A percentile compares a stretch with the other conserved stretches of the same genome.
These are phyloP conservation scores for Linnemannia exigua DNA, from an alignment of 192 early-diverging fungal genomes.

Conservation along the genomic window DNA sequence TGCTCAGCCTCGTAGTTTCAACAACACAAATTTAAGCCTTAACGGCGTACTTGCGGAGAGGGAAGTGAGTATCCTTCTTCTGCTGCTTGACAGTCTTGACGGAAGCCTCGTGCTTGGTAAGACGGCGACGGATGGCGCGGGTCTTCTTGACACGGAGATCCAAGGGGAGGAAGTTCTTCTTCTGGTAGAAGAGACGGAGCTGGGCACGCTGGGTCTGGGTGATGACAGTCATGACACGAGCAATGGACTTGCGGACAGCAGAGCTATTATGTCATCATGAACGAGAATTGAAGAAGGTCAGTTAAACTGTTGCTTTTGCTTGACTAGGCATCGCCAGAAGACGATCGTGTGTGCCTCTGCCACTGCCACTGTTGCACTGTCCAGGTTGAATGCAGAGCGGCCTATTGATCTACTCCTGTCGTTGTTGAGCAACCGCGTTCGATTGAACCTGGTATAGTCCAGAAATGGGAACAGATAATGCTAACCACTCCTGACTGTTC, in stretches of 20 bases:
- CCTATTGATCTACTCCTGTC: background rate
- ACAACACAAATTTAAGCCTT: constrained; percentile 74
- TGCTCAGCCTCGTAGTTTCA: background rate
- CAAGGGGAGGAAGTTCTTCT: constrained; percentile 95
- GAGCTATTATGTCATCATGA: constrained; percentile 58
- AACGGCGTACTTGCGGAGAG: constrained; percentile 92
- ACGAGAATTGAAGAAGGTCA: constrained; percentile 8
- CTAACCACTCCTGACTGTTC: background rate
- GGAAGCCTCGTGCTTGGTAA: constrained; percentile 86
- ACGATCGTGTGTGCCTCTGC: too few relatives aligned
- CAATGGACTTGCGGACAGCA: constrained; percentile 94
- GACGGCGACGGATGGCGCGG: constrained; percentile 95
- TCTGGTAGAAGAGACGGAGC: constrained; percentile 91
- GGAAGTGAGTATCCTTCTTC: constrained; percentile 93
- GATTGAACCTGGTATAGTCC: background rate
- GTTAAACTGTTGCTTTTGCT: background rate
- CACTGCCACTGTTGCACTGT: background rate
- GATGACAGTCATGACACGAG: constrained; percentile 96
- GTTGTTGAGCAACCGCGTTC: background rate
- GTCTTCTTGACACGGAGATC: constrained; percentile 99
- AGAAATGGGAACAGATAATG: background rate
- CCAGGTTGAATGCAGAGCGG: background rate
- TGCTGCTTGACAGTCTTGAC: constrained; percentile 90
- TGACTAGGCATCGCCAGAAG: background rate
- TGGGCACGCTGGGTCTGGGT: constrained; percentile 92